A percentile compares a stretch with the other conserved stretches of the same genome.
phyloP scores from a whole-genome alignment of 2,329 filamentous ascomycete species.

The Aspergillus candidus region DNA sequence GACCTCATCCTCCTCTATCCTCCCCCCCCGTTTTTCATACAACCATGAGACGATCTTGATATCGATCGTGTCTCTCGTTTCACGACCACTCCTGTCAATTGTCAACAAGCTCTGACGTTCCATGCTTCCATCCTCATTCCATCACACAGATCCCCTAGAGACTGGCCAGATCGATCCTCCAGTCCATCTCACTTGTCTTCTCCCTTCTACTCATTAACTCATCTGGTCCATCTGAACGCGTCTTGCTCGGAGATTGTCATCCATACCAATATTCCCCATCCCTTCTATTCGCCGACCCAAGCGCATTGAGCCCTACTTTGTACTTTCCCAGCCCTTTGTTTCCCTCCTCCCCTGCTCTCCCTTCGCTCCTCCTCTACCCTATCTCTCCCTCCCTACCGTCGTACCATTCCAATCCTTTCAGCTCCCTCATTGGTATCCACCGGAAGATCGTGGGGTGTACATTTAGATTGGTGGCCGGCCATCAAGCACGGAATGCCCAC shows the following conservation, averaged over 20 bases:
- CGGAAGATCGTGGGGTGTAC: neutral
- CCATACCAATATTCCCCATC: neutral
- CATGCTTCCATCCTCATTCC: no score
- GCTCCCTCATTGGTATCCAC: neutral
- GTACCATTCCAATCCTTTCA: neutral
- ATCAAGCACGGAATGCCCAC: neutral
- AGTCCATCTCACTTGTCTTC: constrained; percentile 4
- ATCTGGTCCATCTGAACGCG: no score
- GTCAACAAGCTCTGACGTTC: neutral
- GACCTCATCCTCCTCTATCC: no score
- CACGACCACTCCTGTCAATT: neutral
- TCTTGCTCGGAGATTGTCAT: no score
- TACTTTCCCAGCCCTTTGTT: neutral
- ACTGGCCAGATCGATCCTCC: neutral
- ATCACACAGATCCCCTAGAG: no score
- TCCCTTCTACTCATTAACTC: constrained; percentile 1
- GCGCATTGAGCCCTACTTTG: neutral
- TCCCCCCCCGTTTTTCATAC: no score
- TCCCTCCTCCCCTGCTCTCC: neutral
- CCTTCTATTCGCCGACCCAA: neutral
- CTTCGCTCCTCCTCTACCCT: neutral
- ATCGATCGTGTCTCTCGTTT: neutral
- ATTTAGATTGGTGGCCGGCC: neutral
- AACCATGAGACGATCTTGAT: neutral
- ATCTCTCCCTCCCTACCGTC: neutral